Conservation (phyloP, 305 asterid species). For the Fraxinus ornus region DNA sequence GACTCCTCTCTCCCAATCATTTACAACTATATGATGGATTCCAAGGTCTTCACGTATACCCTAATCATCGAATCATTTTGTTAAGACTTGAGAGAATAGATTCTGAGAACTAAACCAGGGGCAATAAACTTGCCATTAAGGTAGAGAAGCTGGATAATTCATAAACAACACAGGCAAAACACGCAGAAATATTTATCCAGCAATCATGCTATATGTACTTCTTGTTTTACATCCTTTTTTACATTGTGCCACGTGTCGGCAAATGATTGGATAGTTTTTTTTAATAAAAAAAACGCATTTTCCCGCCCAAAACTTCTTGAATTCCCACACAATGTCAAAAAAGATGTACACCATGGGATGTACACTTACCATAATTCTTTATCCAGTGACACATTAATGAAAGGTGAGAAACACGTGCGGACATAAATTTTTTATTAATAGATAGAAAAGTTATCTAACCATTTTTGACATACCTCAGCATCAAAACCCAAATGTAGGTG, state of each 20-base stretch:
- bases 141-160: background rate
- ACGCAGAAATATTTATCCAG: no score
- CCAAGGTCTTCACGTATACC: slow-evolving; percentile 72
- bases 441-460: background rate
- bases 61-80: slow-evolving; percentile 34
- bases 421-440: background rate
- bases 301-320: no score
- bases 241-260: no score
- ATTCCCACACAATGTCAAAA: no score
- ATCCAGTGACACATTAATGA: background rate
- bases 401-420: background rate
- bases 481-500: slow-evolving; percentile 91
- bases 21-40: slow-evolving; percentile 89
- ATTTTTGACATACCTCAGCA: slow-evolving; percentile 46
- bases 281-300: no score
- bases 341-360: no score
- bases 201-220: no score
- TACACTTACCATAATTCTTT: no score
- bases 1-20: slow-evolving; percentile 90
- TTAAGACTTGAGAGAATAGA: background rate
- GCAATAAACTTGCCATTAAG: background rate
- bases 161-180: background rate
- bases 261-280: no score
- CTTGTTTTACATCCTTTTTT: no score
- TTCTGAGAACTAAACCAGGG: background rate